Evolutionary conservation across 371 early-diverging fungal species (phyloP).

Genomic region (Apophysomyces trapeziformis): DNA sequence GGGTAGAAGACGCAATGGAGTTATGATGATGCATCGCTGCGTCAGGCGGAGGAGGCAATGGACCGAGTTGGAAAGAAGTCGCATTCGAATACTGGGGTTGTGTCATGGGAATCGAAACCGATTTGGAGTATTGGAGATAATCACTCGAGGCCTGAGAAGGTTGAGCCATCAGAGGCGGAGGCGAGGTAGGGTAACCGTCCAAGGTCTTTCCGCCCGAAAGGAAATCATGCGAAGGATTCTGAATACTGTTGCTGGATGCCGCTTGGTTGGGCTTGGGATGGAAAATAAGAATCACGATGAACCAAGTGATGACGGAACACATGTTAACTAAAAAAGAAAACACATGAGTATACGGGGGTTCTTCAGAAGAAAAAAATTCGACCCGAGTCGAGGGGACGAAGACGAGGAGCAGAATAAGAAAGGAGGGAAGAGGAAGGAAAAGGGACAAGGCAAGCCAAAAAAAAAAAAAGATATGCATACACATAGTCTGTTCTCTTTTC

Average conservation of each 20-base stretch:
- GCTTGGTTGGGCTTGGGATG: conserved; percentile 29
- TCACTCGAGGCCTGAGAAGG: conserved; percentile 31
- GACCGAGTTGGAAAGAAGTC: conserved; percentile 9
- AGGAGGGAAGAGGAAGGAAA: no score
- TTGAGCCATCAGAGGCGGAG: conserved; percentile 20
- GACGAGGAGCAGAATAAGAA: no score
- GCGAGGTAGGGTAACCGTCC: conserved; percentile 19
- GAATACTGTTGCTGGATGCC: conserved; percentile 11
- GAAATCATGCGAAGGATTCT: conserved; percentile 27
- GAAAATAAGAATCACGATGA: conserved; percentile 36
- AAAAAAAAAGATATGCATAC: no score
- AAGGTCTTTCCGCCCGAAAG: conserved; percentile 18
- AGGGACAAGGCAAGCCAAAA: no score
- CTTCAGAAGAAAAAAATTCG: no score
- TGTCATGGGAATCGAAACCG: conserved; percentile 13
- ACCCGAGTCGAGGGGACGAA: no score
- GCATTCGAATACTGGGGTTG: conserved; percentile 10
- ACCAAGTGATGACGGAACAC: conserved; percentile 31
- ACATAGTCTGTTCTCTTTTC: no score
- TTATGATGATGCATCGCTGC: conserved; percentile 11
- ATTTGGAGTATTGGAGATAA: conserved; percentile 25
- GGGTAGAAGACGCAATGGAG: conserved; percentile 17
- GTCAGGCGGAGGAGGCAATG: conserved; percentile 20
- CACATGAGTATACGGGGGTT: neutral
- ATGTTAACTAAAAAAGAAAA: conserved; percentile 26